These are phyloP conservation scores for Gossypium schwendimanii DNA, from an alignment of 441 rosid genomes.

Conservation along the genomic window DNA sequence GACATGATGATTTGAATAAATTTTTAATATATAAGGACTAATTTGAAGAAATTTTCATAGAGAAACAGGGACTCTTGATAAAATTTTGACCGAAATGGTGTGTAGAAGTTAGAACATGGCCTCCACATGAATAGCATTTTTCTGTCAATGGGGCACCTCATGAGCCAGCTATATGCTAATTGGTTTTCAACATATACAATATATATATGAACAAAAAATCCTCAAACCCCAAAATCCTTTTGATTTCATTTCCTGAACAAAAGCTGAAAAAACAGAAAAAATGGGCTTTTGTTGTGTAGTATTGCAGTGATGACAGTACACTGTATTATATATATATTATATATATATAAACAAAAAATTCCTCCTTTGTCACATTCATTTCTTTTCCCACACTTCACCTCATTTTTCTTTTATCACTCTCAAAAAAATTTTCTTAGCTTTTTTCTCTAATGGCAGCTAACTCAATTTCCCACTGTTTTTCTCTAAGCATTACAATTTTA, in stretches of 20 bases:
- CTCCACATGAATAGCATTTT: not conserved
- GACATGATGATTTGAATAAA: no score
- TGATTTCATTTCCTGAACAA: not conserved
- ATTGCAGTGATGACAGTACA: not conserved
- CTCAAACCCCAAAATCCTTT: not conserved
- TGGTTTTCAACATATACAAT: not conserved
- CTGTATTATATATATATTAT: not conserved
- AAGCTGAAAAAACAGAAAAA: not conserved
- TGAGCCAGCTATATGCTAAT: not conserved
- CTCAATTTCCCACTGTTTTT: slow-evolving; percentile 19
- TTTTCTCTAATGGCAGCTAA: slow-evolving; percentile 24
- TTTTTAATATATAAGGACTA: no score
- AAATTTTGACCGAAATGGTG: not conserved
- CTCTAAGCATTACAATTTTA: slow-evolving; percentile 11
- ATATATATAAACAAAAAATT: not conserved
- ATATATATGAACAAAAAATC: not conserved
- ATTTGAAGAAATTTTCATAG: no score
- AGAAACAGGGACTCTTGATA: no score
- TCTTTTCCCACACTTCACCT: slow-evolving; percentile 11
- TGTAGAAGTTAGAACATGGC: slow-evolving; percentile 5
- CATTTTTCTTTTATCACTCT: not conserved
- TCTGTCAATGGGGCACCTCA: not conserved
- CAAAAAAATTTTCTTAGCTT: not conserved
- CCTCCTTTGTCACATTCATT: slow-evolving; percentile 10
- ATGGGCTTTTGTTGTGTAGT: slow-evolving; percentile 3